Base-by-base conservation (phyloP, 2,329 filamentous ascomycete species). In the Ceratocystis papillata region DNA sequence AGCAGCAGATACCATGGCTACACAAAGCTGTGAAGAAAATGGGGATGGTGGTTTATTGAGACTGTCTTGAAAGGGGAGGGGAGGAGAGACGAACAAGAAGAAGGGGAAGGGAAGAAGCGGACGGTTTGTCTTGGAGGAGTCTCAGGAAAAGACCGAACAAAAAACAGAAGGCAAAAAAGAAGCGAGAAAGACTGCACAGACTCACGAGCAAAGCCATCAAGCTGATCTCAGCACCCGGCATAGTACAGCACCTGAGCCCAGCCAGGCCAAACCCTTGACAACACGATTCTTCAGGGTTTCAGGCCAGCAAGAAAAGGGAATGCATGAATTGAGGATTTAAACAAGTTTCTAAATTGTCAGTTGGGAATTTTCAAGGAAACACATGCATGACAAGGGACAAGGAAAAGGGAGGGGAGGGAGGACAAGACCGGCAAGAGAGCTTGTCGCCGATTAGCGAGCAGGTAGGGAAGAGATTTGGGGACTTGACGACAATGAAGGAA, bases 241-340 rank as follows among this genome's bases (percentile, higher is more conserved):
- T 28, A 30, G 17, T 41, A 30, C 33, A 37, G 55, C 55, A 59
- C 15, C 28, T 17, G 22, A 30, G 25, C n/a, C n/a, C 37, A 41
- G 37, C 37, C 37, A 12, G 5, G 46, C 5, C 20, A n/a, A 22
- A 53, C 20, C 20, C 48, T 53, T 25, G 48, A 25, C 5, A 22
- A 12, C 48, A 15, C 5, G 48, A 53, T 53, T 53, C 22, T 53
- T 53, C 22, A 53, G 22, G 20, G 20, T 53, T 53, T 46, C 15
- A 28, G 22, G 7, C 48, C 8, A 20, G 53, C 53, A 30, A 57
- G 22, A 30, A 33, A 41, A 41, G 37, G 12, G 25, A 57, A 33
- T 33, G 53, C 53, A 57, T 57, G 53, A 30, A 57, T 57, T 57
- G 53, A 57, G 53, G 53, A 57, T 57, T 57, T 57, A 57, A 57